These are phyloP conservation scores for Hordeum marinum DNA, from an alignment of 176 grass and related monocot species.

Conservation along the genomic window DNA sequence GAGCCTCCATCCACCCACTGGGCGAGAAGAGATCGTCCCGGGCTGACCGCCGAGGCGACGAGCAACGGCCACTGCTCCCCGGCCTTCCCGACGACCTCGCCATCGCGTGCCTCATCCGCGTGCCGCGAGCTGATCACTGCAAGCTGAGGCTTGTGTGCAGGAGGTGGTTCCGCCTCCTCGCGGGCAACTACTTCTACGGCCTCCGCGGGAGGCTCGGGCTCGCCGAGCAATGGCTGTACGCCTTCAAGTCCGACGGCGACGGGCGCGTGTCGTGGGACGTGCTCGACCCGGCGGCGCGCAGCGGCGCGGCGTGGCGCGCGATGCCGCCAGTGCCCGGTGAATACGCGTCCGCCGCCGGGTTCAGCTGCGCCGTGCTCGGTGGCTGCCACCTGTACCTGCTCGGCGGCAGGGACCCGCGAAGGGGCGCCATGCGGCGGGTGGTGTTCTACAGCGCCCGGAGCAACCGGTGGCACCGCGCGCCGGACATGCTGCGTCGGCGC, in stretches of 20 bases:
- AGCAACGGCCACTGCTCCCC: conserved; percentile 49
- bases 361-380: conserved; percentile 64
- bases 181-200: conserved; percentile 80
- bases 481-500: conserved; percentile 73
- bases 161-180: conserved; percentile 60
- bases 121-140: conserved; percentile 53
- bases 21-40: conserved; percentile 27
- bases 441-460: conserved; percentile 81
- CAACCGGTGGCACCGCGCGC: conserved; percentile 78
- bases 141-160: conserved; percentile 68
- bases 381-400: conserved; percentile 74
- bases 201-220: conserved; percentile 55
- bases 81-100: conserved; percentile 79
- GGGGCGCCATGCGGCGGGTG: conserved; percentile 56
- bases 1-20: conserved; percentile 70
- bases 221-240: conserved; percentile 68
- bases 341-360: conserved; percentile 58
- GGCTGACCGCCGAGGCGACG: conserved; percentile 4
- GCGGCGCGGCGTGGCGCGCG: conserved; percentile 45
- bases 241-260: conserved; percentile 50
- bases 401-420: conserved; percentile 39
- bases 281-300: conserved; percentile 42
- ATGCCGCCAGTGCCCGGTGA: conserved; percentile 57
- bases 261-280: conserved; percentile 54
- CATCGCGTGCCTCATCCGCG: conserved; percentile 65